A percentile compares a stretch with the other conserved stretches of the same genome.
Conservation (phyloP, 1,139 yeast species). For the Suhomyces panamericanus region DNA sequence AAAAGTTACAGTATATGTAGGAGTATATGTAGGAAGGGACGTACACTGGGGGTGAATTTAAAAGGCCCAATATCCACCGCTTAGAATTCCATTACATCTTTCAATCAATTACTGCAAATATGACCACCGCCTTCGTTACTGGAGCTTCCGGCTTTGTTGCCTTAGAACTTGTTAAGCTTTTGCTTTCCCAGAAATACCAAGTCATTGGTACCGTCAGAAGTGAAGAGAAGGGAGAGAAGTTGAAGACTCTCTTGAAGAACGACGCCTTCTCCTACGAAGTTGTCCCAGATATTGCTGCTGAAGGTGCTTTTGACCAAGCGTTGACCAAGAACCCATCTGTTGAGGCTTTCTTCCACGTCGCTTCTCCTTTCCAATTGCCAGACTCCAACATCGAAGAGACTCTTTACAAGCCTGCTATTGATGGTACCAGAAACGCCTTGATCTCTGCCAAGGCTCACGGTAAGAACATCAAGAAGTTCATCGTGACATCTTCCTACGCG, state of each 20-base stretch:
- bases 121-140: constrained; percentile 31
- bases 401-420: constrained; percentile 1
- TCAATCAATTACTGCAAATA: no score
- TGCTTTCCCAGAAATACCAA: constrained; percentile 40
- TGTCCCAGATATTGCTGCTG: constrained; percentile 20
- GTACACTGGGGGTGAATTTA: no score
- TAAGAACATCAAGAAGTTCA: constrained; percentile 3
- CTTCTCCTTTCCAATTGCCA: constrained; percentile 1
- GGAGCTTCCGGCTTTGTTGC: constrained; percentile 43
- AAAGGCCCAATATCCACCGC: no score
- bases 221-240: not conserved
- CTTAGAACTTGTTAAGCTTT: constrained; percentile 32
- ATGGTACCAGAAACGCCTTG: constrained; percentile 3
- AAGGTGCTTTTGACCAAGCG: constrained; percentile 7
- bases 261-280: constrained; percentile 28
- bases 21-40: no score
- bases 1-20: no score
- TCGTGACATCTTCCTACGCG: constrained; percentile 1
- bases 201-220: constrained; percentile 61
- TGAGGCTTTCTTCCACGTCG: constrained; percentile 2
- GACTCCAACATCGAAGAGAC: not conserved
- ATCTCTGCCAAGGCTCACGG: not conserved
- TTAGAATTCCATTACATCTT: no score
- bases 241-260: constrained; percentile 18
- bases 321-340: constrained; percentile 1